Evolutionary conservation across 2,329 filamentous ascomycete species (phyloP).

Genomic region (Fusarium globosum): DNA sequence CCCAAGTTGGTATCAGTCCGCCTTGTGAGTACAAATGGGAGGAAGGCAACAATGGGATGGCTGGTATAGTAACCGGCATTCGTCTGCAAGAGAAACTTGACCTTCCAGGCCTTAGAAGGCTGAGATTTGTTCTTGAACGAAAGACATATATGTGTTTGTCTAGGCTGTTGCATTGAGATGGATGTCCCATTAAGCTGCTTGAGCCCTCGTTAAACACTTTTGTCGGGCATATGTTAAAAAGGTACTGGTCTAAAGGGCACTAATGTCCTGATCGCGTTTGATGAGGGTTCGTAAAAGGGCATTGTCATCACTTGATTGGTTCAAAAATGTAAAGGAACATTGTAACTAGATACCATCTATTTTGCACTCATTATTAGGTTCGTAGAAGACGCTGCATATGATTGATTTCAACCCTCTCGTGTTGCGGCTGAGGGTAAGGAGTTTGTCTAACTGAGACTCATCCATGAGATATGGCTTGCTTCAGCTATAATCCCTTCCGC

Average conservation of each 20-base stretch:
- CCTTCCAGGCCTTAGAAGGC: background rate
- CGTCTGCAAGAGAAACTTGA: background rate
- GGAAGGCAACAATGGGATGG: background rate
- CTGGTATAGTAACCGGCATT: background rate
- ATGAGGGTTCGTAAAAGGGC: background rate
- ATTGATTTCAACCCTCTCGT: background rate
- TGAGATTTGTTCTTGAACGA: background rate
- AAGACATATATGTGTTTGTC: background rate
- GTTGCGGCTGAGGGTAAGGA: background rate
- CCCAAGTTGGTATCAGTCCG: background rate
- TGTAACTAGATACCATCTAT: background rate
- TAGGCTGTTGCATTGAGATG: background rate
- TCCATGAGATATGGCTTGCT: background rate
- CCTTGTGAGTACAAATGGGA: background rate
- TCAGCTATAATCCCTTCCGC: accelerated
- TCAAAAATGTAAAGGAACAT: background rate
- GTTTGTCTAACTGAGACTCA: background rate
- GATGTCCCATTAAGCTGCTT: background rate
- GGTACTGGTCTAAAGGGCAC: background rate
- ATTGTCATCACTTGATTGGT: background rate
- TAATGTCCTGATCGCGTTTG: background rate
- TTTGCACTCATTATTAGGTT: background rate
- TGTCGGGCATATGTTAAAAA: background rate
- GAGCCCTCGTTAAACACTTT: background rate
- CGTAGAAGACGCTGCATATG: background rate